These are phyloP conservation scores for Thozetella sp. DNA, from an alignment of 495 filamentous ascomycete genomes.

Conservation along the genomic window DNA sequence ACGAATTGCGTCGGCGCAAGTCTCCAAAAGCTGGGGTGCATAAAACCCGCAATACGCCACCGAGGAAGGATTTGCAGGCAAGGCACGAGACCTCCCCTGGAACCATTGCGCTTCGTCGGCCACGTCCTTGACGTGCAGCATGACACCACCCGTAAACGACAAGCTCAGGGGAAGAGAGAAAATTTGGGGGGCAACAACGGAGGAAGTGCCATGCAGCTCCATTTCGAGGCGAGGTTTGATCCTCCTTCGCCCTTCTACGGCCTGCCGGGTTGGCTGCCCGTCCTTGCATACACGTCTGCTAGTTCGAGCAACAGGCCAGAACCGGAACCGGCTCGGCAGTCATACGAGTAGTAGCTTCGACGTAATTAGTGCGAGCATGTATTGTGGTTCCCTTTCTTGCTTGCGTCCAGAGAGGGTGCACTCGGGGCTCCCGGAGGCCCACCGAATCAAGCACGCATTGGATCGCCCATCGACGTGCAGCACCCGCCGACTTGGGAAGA, in stretches of 20 bases:
- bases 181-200: no score
- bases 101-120: not conserved
- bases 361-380: not conserved
- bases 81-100: conserved; percentile 2
- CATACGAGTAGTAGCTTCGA: no score
- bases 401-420: not conserved
- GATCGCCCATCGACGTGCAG: not conserved
- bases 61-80: not conserved
- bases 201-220: no score
- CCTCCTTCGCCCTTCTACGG: not conserved
- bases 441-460: not conserved
- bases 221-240: not conserved
- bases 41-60: not conserved
- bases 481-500: no score
- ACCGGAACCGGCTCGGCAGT: no score
- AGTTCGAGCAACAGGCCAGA: no score
- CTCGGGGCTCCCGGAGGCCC: not conserved
- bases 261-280: no score
- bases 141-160: no score
- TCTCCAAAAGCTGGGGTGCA: conserved; percentile 1
- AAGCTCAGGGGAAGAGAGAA: no score
- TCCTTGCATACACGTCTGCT: no score
- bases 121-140: no score
- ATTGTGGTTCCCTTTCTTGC: not conserved
- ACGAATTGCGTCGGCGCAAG: no score